phyloP scores from a whole-genome alignment of 352 stramenopile species.

The Detonula confervacea region DNA sequence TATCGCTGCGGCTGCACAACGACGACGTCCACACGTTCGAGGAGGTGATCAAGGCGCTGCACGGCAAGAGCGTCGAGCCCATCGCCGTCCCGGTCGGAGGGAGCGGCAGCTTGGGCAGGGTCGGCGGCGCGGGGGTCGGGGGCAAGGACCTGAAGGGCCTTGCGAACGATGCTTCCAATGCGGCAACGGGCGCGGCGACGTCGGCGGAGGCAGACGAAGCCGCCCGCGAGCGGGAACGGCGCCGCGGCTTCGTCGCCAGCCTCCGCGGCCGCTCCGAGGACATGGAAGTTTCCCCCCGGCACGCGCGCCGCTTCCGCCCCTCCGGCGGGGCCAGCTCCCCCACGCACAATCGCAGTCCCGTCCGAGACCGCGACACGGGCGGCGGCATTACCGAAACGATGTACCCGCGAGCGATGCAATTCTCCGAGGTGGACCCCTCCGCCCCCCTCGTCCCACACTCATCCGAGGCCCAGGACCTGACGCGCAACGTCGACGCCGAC shows the following conservation, averaged over 20 bases:
- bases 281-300: constrained; percentile 5
- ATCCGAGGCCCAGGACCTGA: constrained; percentile 64
- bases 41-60: constrained; percentile 93
- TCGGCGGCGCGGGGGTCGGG: constrained; percentile 46
- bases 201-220: background rate
- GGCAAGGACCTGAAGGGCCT: constrained; percentile 25
- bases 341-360: constrained; percentile 12
- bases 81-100: constrained; percentile 57
- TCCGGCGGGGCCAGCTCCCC: constrained; percentile 8
- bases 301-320: constrained; percentile 15
- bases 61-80: constrained; percentile 30
- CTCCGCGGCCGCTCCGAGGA: constrained; percentile 24
- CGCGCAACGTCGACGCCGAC: constrained; percentile 79
- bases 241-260: background rate
- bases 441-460: constrained; percentile 55
- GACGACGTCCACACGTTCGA: constrained; percentile 98
- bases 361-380: background rate
- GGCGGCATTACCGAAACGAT: too few species aligned
- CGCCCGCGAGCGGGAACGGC: background rate
- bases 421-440: constrained; percentile 36
- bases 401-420: too few species aligned
- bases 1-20: constrained; percentile 95
- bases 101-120: constrained; percentile 82
- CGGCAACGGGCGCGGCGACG: background rate
- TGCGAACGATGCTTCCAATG: background rate